Evolutionary conservation across 208 protist species (phyloP).

Genomic region (Sergeia podlipaevii): DNA sequence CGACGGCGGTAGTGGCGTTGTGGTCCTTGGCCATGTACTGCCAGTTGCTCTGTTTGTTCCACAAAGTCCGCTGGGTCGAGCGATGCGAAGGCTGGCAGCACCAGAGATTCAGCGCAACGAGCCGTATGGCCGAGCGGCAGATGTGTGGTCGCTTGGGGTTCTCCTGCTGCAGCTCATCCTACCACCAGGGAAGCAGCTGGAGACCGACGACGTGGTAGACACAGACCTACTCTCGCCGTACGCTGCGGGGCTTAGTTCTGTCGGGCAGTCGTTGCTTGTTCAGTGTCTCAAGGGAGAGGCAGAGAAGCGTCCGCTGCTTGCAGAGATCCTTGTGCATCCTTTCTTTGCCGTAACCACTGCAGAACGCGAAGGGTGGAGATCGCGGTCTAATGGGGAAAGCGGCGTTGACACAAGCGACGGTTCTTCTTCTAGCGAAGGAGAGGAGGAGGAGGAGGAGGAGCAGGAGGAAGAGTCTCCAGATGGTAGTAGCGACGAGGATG

Average conservation of each 20-base stretch:
- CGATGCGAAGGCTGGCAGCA: constrained; percentile 35
- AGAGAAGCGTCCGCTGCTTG: constrained; percentile 34
- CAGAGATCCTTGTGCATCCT: constrained; percentile 52
- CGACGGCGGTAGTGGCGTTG: constrained; percentile 1
- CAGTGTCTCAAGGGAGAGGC: constrained; percentile 65
- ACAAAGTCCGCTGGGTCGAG: constrained; percentile 17
- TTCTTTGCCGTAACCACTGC: constrained; percentile 20
- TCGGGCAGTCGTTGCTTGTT: constrained; percentile 45
- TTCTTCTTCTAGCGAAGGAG: background rate
- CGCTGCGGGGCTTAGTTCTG: constrained; percentile 28
- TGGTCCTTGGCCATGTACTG: constrained; percentile 47
- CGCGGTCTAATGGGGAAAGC: background rate
- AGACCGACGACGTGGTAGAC: constrained; percentile 60
- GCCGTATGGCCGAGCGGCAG: constrained; percentile 43
- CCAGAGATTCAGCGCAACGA: constrained; percentile 59
- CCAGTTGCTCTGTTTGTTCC: constrained; percentile 63
- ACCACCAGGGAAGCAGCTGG: constrained; percentile 19
- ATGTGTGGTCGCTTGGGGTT: constrained; percentile 75
- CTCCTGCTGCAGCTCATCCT: constrained; percentile 58
- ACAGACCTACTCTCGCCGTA: constrained; percentile 63
- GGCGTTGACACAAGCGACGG: background rate
- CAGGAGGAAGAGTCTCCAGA: constrained; percentile 1
- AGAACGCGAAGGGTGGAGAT: background rate
- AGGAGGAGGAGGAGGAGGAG: constrained; percentile 12
- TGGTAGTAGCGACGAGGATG: background rate